These are phyloP conservation scores for Starmerella sirachaensis DNA, from an alignment of 805 yeast genomes.

Conservation along the genomic window DNA sequence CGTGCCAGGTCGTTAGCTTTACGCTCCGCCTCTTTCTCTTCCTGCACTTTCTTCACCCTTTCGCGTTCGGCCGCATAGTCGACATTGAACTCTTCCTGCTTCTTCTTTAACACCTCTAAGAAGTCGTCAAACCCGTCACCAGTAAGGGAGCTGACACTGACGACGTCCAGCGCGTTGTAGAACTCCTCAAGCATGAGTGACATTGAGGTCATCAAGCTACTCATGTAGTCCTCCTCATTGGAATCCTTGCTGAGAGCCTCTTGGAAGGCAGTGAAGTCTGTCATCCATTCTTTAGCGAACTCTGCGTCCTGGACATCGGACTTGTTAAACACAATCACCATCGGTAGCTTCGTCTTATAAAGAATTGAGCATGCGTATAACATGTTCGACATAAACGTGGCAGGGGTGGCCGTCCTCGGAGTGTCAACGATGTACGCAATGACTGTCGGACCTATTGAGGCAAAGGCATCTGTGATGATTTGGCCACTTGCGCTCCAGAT, in stretches of 20 bases:
- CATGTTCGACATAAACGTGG: slow-evolving; percentile 97
- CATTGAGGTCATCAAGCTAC: slow-evolving; percentile 86
- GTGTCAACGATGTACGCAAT: slow-evolving; percentile 94
- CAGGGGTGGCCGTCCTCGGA: slow-evolving; percentile 86
- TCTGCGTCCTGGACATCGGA: slow-evolving; percentile 76
- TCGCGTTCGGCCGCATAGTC: slow-evolving; percentile 82
- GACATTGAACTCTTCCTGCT: slow-evolving; percentile 75
- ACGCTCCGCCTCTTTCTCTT: slow-evolving; percentile 56
- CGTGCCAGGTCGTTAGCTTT: slow-evolving; percentile 60
- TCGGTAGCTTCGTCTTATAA: slow-evolving; percentile 90
- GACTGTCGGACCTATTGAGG: slow-evolving; percentile 89
- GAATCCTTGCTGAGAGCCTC: slow-evolving; percentile 44
- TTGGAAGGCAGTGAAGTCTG: slow-evolving; percentile 78
- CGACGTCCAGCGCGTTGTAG: slow-evolving; percentile 83
- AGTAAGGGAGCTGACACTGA: slow-evolving; percentile 82
- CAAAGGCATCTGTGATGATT: slow-evolving; percentile 91
- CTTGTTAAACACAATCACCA: slow-evolving; percentile 93
- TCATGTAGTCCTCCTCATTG: slow-evolving; percentile 78
- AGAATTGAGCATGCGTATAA: slow-evolving; percentile 93
- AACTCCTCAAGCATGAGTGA: slow-evolving; percentile 92
- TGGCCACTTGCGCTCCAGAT: slow-evolving; percentile 98
- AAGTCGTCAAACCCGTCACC: slow-evolving; percentile 94
- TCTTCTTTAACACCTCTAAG: slow-evolving; percentile 67
- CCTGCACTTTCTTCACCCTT: slow-evolving; percentile 60
- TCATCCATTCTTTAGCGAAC: slow-evolving; percentile 95